Base-by-base conservation (phyloP, 148 eudicot genomes). In the Dianthus caryophyllus region DNA sequence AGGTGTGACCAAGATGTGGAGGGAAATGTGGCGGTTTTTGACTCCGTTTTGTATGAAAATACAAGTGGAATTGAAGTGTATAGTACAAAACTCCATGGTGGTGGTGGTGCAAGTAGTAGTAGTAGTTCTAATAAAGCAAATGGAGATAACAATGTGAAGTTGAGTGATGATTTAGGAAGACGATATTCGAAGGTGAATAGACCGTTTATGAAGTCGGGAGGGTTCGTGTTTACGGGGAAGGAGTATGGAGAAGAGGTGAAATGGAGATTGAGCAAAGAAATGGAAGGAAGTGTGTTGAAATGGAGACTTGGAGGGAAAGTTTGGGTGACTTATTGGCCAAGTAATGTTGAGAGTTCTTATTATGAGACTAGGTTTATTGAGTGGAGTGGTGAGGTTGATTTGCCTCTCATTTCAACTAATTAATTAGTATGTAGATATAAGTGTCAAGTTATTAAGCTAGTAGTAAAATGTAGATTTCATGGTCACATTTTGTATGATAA, bases 221-320 rank as follows among this genome's bases (percentile, higher is more conserved):
- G 91, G 2, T 26, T 87, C 67, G 78, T 93, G 0, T 77, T 89
- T 21, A 79, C 79, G 0, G 77, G 84, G 9, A 78, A 78, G 10
- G 92, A 86, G 65, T 80, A 73, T 56, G 85, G 85, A 16, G 89
- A 81, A 44, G 85, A 80, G 16, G 89, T 87, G 16, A 85, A 74
- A 50, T 93, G 98, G 98, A 84, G 96, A 67, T 36, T 93, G 73
- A 78, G 77, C 69, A 89, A 81, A 58, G 96, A 88, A 36, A 88
- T 88, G 97, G 97, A 94, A 64, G 97, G 97, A 57, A 86, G 96
- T 81, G 92, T 90, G 75, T 72, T 94, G 80, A 94, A 82, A 71
- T 94, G 98, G 98, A 83, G 90, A 68, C 73, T 90, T 27, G 96
- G 96, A 27, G 85, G 87, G 11, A 75, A 80, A 65, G 58, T 86